Conservation (phyloP, 345 rosid species). For the Arabidopsis thaliana region DNA sequence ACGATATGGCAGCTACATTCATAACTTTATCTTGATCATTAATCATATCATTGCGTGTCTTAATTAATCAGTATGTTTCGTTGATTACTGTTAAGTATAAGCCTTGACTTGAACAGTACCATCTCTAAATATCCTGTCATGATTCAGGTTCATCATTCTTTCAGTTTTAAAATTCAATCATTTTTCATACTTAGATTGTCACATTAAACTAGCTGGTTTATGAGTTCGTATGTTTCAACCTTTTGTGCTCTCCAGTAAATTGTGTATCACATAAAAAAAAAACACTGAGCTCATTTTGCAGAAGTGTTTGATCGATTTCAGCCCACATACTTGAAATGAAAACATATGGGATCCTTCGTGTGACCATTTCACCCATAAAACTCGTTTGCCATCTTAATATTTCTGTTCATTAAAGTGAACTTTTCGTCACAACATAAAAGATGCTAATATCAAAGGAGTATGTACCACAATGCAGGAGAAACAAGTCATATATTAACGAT, state of each 20-base stretch:
- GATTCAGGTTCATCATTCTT: not conserved
- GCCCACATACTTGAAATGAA: not conserved
- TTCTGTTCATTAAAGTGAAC: not conserved
- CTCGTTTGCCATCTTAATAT: not conserved
- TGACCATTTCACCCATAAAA: not conserved
- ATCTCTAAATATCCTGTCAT: not conserved
- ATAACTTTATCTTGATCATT: constrained; percentile 8
- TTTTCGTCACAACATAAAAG: not conserved
- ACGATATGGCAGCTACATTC: constrained; percentile 34
- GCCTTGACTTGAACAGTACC: not conserved
- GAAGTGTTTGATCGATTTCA: not conserved
- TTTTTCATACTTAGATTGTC: not conserved
- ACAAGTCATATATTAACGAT: constrained; percentile 3
- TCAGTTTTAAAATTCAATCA: not conserved
- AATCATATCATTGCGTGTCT: constrained; percentile 5
- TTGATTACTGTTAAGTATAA: not conserved
- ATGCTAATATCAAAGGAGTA: constrained; percentile 20
- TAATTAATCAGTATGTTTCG: not conserved
- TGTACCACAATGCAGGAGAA: not conserved
- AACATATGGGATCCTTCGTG: not conserved
- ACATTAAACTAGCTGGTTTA: not conserved
- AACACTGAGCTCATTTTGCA: not conserved
- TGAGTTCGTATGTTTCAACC: not conserved
- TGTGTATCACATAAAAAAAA: not conserved
- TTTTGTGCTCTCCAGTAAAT: not conserved